phyloP scores from a whole-genome alignment of 31 red algal species.

The Odonthalia washingtoniensis region DNA sequence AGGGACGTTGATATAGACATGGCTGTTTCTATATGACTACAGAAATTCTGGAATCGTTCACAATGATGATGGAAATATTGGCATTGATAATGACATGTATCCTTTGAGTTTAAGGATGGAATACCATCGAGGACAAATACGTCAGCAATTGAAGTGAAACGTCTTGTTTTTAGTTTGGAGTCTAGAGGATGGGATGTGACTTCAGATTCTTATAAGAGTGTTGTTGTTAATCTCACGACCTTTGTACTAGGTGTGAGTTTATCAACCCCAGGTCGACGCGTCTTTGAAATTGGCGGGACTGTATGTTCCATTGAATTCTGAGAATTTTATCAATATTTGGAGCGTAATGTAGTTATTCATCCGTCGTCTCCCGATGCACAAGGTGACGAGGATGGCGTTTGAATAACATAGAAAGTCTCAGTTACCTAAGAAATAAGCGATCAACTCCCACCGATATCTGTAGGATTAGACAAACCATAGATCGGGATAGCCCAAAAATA shows the following conservation, averaged over 20 bases:
- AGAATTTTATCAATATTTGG: not conserved
- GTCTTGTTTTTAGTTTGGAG: conserved; percentile 49
- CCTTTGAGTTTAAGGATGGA: not conserved
- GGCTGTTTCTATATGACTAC: not conserved
- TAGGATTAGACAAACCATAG: conserved; percentile 48
- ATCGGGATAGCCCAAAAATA: conserved; percentile 58
- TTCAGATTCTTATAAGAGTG: conserved; percentile 41
- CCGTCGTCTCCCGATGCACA: not conserved
- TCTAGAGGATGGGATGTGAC: conserved; percentile 73
- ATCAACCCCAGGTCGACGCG: conserved; percentile 34
- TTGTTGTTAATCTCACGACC: conserved; percentile 44
- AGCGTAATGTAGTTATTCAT: conserved; percentile 40
- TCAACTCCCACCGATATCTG: conserved; percentile 61
- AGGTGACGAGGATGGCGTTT: not conserved
- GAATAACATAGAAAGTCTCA: conserved; percentile 35
- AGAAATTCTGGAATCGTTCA: not conserved
- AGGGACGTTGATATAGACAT: not conserved
- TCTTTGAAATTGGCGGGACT: conserved; percentile 57
- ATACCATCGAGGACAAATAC: too few relatives aligned
- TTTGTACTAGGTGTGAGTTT: conserved; percentile 27
- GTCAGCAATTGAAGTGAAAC: not conserved
- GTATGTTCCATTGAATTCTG: conserved; percentile 53
- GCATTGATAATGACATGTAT: too few relatives aligned
- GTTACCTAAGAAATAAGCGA: conserved; percentile 54
- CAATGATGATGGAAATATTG: not conserved